Evolutionary conservation across 2,329 filamentous ascomycete species (phyloP).

Genomic region (Fusarium foetens): DNA sequence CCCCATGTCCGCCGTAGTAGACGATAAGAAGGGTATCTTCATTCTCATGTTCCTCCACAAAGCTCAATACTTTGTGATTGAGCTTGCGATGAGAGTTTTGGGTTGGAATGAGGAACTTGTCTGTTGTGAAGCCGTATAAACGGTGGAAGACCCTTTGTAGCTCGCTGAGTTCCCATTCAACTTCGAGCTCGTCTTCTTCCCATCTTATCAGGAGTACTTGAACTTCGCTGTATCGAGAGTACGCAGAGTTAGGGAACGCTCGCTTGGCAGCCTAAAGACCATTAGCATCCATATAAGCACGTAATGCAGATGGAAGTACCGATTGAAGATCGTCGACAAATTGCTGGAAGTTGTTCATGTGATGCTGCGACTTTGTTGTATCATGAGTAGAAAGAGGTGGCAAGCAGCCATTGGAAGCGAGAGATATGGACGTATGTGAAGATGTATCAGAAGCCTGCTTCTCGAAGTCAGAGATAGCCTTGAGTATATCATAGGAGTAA

Average conservation of each 20-base stretch:
- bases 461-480: constrained; percentile 17
- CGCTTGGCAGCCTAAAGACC: constrained; percentile 34
- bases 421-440: constrained; percentile 41
- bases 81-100: constrained; percentile 42
- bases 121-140: constrained; percentile 38
- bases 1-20: constrained; percentile 42
- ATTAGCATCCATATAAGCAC: constrained; percentile 2
- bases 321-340: constrained; percentile 40
- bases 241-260: constrained; percentile 42
- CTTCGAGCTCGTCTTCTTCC: constrained; percentile 44
- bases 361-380: constrained; percentile 42
- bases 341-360: constrained; percentile 37
- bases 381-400: constrained; percentile 41
- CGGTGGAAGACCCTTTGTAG: constrained; percentile 34
- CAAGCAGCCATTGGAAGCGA: constrained; percentile 36
- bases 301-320: background rate
- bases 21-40: constrained; percentile 43
- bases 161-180: constrained; percentile 40
- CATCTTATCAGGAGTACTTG: constrained; percentile 42
- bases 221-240: constrained; percentile 43
- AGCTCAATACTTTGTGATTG: constrained; percentile 38
- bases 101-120: constrained; percentile 40
- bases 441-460: constrained; percentile 43
- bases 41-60: constrained; percentile 43
- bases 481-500: background rate